phyloP scores from a whole-genome alignment of 2,329 filamentous ascomycete genomes.

The Eutypa lata region DNA sequence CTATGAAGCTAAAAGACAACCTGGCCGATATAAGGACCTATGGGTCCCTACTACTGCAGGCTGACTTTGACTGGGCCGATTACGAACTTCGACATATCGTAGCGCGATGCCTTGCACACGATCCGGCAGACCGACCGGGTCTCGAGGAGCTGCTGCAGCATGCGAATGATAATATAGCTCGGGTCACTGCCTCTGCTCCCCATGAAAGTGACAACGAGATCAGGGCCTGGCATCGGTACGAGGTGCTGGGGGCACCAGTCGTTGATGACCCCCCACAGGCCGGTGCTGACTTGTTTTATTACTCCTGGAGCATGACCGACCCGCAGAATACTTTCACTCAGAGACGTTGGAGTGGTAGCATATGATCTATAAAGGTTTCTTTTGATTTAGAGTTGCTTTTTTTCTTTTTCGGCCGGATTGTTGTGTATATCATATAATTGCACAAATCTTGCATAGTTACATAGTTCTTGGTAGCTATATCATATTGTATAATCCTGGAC shows the following conservation, averaged over 20 bases:
- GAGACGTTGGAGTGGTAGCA: no score
- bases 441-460: no score
- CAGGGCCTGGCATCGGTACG: background rate
- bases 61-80: background rate
- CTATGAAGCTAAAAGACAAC: background rate
- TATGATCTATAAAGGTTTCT: no score
- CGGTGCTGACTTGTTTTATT: conserved; percentile 38
- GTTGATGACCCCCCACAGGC: conserved; percentile 14
- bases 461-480: no score
- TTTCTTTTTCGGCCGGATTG: no score
- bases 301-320: conserved; percentile 4
- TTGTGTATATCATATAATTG: no score
- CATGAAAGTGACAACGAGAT: background rate
- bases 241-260: conserved; percentile 15
- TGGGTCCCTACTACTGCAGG: background rate
- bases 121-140: background rate
- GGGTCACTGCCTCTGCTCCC: background rate
- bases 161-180: background rate
- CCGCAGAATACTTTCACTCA: no score
- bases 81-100: background rate
- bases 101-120: background rate
- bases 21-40: background rate
- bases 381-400: no score
- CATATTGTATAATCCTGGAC: no score
- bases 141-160: background rate